Base-by-base conservation (phyloP, 1,284 basidiomycete genomes). In the Microbotryum violaceum region DNA sequence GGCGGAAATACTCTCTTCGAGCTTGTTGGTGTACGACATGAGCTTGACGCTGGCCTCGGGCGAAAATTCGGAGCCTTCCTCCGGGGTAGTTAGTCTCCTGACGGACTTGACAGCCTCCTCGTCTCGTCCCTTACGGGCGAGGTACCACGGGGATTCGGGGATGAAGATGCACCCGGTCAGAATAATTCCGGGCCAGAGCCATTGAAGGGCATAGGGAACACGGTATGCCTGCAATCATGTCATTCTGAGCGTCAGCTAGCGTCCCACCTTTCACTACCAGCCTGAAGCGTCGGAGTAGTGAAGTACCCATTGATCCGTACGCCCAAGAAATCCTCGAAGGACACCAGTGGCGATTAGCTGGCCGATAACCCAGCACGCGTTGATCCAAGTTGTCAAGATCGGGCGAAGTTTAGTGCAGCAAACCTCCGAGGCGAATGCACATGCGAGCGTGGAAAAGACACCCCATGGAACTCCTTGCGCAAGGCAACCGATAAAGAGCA, bases 381-480 rank as follows among this genome's bases (percentile, higher is more conserved):
- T 60, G 47, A 27, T 29, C 29, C 16, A 51, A n/a, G 70, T 78
- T 78, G 21, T 73, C 29, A 54, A 9, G 20, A 42, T 33, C 14
- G 60, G 75, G 42, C 80, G 77, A 2, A 81, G 73, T 14, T 73
- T 72, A 49, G 77, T 77, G 3, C 80, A 80, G 37, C 75, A 77
- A 42, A 81, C 75, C 55, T 81, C 80, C 44, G 76, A 75, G 20
- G 80, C 79, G 63, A 79, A 81, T 0, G 78, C 72, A 9, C 76
- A 78, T 9, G 77, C 78, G 2, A 80, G 69, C 1, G 79, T 78
- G 66, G 78, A 76, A 72, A 75, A 76, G 47, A 72, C 67, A n/a
- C 72, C 73, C 68, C 67, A 63, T 21, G 57, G 49, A 31, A 77
- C 66, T 57, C 77, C 77, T 52, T 74, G 74, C 4, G 49, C 23